Percentiles rank a stretch among this genome's conserved stretches.
These are phyloP conservation scores for Didymosphaeria variabile DNA, from an alignment of 2,329 filamentous ascomycete species.

Conservation along the genomic window DNA sequence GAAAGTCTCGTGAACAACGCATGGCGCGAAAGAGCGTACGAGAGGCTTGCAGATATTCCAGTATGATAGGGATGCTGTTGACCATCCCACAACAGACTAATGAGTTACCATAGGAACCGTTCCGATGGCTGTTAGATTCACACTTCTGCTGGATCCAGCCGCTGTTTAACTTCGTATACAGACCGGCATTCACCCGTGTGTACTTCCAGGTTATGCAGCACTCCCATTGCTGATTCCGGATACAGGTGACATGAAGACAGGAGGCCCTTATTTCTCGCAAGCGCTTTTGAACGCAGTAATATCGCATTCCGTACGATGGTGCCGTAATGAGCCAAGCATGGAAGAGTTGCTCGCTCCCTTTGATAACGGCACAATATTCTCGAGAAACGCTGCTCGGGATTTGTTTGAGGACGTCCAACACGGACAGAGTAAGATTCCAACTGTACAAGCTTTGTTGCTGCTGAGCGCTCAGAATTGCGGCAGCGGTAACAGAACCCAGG, in stretches of 20 bases:
- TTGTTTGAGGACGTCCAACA: conserved; percentile 20
- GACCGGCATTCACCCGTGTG: conserved; percentile 23
- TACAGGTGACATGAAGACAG: conserved; percentile 22
- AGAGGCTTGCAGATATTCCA: conserved; percentile 21
- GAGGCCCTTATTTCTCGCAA: conserved; percentile 23
- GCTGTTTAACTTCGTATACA: conserved; percentile 24
- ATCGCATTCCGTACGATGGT: conserved; percentile 24
- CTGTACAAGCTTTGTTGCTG: conserved; percentile 21
- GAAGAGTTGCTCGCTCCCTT: conserved; percentile 19
- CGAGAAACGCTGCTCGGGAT: conserved; percentile 15
- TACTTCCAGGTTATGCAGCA: neutral
- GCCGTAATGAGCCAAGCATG: conserved; percentile 22
- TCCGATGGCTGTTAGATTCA: conserved; percentile 21
- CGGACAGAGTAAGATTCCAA: conserved; percentile 20
- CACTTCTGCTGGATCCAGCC: conserved; percentile 27
- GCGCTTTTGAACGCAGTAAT: conserved; percentile 22
- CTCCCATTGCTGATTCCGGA: neutral
- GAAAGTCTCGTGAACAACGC: conserved; percentile 20
- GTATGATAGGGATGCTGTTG: neutral
- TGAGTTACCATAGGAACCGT: conserved; percentile 17
- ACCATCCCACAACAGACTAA: neutral
- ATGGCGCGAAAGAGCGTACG: conserved; percentile 21
- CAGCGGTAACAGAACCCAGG: conserved; percentile 22
- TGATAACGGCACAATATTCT: conserved; percentile 17
- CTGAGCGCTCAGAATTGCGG: conserved; percentile 24